Evolutionary conservation across 352 stramenopile species (phyloP), one percentile per base, ranked within the genome.

Genomic region (Phytopythium mirpurense): DNA sequence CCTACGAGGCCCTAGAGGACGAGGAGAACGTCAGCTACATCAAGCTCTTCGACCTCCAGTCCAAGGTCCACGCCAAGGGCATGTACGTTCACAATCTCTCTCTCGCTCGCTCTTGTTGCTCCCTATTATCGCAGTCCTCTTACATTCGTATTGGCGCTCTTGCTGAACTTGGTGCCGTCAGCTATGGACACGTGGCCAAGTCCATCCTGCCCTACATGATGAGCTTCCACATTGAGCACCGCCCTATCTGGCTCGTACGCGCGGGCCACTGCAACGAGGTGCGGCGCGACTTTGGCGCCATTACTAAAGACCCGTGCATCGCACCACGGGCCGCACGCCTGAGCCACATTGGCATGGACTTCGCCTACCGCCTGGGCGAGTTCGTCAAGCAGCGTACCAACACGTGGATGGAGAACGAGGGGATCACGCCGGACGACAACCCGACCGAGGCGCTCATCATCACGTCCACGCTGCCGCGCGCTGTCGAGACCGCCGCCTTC

Each of bases 161-260:
- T 49, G 34, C 21, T 24, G 38, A 6, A 23, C 24, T 44, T 43
- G 9, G 2, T n/a, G 23, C 8, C 12, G 12, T 21, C 38, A 81
- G 72, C 44, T 87, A 92, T 43, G 88, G 88, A 10, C 88, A 95
- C 49, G 78, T 96, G 35, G 86, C 88, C 61, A 96, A 94, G 70
- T 95, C 87, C 26, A 91, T 96, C n/a, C 59, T 94, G 57, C 88
- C 86, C 16, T 96, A 96, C 63, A 91, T 96, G 80, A 94, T 90
- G 82, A 98, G 96, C 68, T 95, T 97, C 54, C 93, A 98, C 76
- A 97, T 98, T 59, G 75, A 88, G 48, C 90, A 95, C 37, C 85
- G 93, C 0, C 86, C 84, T 19, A 97, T 98, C 37, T 98, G 88
- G 87, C 78, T 98, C 23, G 88, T 94, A 48, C 84, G 88, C n/a